Conservation (phyloP, 495 filamentous ascomycete genomes). For the Aspergillus heteromorphus region DNA sequence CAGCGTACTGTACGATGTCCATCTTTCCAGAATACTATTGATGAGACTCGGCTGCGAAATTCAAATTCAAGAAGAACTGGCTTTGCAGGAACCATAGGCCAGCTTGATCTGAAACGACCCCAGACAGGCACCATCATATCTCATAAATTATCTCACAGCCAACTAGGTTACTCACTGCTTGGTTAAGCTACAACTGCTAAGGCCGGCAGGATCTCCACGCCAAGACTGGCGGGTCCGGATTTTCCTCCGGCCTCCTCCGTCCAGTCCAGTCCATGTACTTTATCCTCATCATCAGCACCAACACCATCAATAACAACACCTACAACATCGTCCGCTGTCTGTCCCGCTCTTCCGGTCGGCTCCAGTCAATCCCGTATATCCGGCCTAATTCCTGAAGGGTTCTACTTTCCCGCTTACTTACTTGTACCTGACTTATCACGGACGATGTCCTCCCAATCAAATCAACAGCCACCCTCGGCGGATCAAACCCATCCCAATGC, state of each 20-base stretch:
- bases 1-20: no score
- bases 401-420: neutral
- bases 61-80: no score
- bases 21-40: no score
- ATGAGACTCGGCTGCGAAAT: no score
- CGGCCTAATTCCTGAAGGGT: neutral
- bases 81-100: no score
- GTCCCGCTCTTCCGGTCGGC: neutral
- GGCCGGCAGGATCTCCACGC: slow-evolving; percentile 20
- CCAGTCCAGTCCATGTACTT: neutral
- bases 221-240: slow-evolving; percentile 25
- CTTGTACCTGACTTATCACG: neutral
- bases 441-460: slow-evolving; percentile 15
- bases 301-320: neutral
- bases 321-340: neutral
- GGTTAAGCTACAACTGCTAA: no score
- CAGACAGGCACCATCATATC: no score
- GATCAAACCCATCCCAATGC: slow-evolving; percentile 23
- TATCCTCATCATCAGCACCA: neutral
- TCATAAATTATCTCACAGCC: no score
- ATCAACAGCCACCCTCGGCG: slow-evolving; percentile 6
- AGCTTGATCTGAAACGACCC: no score
- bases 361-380: neutral
- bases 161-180: no score
- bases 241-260: slow-evolving; percentile 13